phyloP scores from a whole-genome alignment of 2,329 filamentous ascomycete genomes.

The Epicoccum sorghinum region DNA sequence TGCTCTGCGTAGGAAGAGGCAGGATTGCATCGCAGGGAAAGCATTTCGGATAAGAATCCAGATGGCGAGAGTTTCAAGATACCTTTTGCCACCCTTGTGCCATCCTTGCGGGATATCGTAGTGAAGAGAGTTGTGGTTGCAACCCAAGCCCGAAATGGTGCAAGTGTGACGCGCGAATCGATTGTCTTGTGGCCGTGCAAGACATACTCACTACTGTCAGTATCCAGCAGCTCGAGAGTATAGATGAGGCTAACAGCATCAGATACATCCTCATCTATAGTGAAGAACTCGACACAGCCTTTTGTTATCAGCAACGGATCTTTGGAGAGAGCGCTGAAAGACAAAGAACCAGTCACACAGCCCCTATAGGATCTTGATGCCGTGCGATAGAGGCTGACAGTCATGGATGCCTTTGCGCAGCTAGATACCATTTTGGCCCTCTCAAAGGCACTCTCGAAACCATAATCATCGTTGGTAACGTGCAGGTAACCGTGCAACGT shows the following conservation, averaged over 20 bases:
- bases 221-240: conserved; percentile 39
- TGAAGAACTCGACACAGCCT: conserved; percentile 65
- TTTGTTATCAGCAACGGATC: conserved; percentile 56
- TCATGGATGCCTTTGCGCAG: neutral
- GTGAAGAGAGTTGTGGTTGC: neutral
- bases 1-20: neutral
- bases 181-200: neutral
- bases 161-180: neutral
- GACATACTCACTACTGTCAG: neutral
- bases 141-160: neutral
- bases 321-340: neutral
- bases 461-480: neutral
- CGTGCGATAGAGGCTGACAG: neutral
- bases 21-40: neutral
- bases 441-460: neutral
- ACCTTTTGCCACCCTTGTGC: neutral
- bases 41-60: neutral
- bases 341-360: neutral
- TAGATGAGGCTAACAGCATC: conserved; percentile 67
- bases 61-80: neutral
- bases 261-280: conserved; percentile 58
- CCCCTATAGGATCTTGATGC: neutral
- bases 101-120: neutral
- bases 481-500: neutral
- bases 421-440: neutral